Evolutionary conservation across 106 monocot genomes (phyloP), one percentile per base, ranked within the genome.

Genomic region (Dendrobium nobile): DNA sequence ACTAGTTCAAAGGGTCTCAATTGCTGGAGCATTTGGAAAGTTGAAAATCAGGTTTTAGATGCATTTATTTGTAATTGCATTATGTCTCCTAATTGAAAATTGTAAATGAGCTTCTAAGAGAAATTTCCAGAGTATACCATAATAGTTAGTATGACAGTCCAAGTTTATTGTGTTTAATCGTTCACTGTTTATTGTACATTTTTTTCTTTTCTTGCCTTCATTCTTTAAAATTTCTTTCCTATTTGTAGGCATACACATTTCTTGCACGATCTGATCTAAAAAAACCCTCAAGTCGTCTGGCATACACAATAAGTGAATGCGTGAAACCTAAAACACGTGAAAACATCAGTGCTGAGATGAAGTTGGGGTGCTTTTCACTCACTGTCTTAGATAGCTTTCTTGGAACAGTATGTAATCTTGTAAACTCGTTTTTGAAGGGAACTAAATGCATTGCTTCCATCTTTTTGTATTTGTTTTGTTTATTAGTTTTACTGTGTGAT

Each of bases 21-120:
- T 65, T 94, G 93, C 87, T 95, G 91, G 98, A 98, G 98, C 79
- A 91, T 98, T 70, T 98, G 98, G 98, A 95, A 91, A 95, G 88
- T 98, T 81, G 91, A 89, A 84, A 98, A 98, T 86, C 98, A 98
- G 98, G 98, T 98, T 73, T 40, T 74, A 51, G 13, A 20, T 58
- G n/a, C n/a, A 17, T 64, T 27, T 11, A 17, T 70, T 70, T 70
- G 7, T 70, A 9, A 70, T 5, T 70, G 37, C 48, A 17, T 47
- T 73, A 51, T 80, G 42, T 76, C 51, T 56, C 41, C 54, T 16
- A 54, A 77, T 27, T 51, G 31, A 31, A 77, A 77, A 27, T 54
- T 28, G 0, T 26, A 51, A 28, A 54, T 54, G 54, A 41, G 26
- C 4, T 2, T 33, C 70, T 15, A 37, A 37, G 37, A 70, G 15